A percentile compares a stretch with the other conserved stretches of the same genome.
phyloP scores from a whole-genome alignment of 768 basidiomycete genomes.

The Lyophyllum decastes region DNA sequence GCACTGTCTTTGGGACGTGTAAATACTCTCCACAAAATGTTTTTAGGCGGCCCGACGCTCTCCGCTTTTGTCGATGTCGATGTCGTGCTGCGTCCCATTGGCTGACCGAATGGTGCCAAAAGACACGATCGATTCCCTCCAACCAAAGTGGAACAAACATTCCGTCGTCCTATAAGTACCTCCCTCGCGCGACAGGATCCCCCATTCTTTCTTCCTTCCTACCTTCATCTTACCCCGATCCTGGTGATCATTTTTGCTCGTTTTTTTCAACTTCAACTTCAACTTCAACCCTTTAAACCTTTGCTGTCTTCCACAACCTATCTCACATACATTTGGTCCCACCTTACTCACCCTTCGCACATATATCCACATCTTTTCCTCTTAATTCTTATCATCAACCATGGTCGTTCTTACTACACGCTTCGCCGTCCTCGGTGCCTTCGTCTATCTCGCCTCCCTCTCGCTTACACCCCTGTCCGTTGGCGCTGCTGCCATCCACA shows the following conservation, averaged over 20 bases:
- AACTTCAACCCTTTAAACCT: conserved; percentile 12
- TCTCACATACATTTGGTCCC: conserved; percentile 26
- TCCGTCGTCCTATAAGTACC: conserved; percentile 27
- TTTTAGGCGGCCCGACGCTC: not conserved
- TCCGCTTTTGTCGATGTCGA: not conserved
- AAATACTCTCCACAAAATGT: not conserved
- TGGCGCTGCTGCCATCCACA: conserved; percentile 40
- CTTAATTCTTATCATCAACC: conserved; percentile 15
- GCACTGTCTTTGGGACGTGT: not conserved
- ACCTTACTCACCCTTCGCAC: conserved; percentile 16
- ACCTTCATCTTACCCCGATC: conserved; percentile 45
- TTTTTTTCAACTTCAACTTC: conserved; percentile 17
- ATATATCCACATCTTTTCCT: conserved; percentile 12
- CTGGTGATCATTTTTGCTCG: conserved; percentile 48
- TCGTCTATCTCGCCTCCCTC: conserved; percentile 47
- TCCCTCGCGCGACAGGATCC: not conserved
- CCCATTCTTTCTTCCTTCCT: conserved; percentile 33
- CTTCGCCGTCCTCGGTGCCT: conserved; percentile 45
- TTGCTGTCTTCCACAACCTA: conserved; percentile 22
- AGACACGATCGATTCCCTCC: conserved; percentile 17
- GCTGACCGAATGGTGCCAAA: conserved; percentile 12
- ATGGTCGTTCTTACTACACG: conserved; percentile 55
- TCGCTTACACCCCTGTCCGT: conserved; percentile 34
- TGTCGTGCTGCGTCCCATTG: not conserved
- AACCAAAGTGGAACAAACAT: conserved; percentile 24